Conservation (phyloP, 495 filamentous ascomycete species). For the Xylaria curta region DNA sequence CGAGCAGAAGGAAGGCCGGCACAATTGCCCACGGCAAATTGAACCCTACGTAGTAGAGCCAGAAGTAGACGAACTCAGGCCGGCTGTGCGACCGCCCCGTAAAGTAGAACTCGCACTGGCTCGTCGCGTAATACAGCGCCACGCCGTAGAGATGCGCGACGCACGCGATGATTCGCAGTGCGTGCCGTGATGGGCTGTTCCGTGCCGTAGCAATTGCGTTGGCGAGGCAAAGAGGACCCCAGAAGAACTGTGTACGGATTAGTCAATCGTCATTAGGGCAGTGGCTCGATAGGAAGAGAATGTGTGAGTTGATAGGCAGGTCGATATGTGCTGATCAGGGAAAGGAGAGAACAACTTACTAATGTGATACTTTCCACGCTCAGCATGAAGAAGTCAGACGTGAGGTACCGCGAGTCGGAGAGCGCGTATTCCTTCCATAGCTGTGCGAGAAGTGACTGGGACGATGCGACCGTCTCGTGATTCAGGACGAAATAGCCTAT, state of each 20-base stretch:
- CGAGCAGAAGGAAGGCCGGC: constrained; percentile 62
- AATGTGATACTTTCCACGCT: constrained; percentile 85
- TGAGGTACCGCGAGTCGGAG: constrained; percentile 84
- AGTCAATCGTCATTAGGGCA: not conserved
- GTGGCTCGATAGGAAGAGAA: not conserved
- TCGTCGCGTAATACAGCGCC: constrained; percentile 83
- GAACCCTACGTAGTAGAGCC: constrained; percentile 86
- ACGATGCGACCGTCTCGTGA: constrained; percentile 54
- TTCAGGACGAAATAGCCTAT: constrained; percentile 77
- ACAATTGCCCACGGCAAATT: constrained; percentile 88
- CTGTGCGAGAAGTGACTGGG: constrained; percentile 68
- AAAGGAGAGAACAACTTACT: constrained; percentile 53
- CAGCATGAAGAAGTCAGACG: constrained; percentile 77
- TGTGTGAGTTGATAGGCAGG: not conserved
- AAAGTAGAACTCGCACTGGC: constrained; percentile 68
- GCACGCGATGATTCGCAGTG: constrained; percentile 74
- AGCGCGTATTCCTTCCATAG: constrained; percentile 89
- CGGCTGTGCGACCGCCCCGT: constrained; percentile 67
- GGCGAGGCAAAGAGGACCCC: constrained; percentile 81
- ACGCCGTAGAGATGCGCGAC: constrained; percentile 88
- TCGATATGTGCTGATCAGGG: not conserved
- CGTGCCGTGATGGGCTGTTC: constrained; percentile 65
- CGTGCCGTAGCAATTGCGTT: constrained; percentile 66
- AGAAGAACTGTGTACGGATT: constrained; percentile 50
- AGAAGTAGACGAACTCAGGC: constrained; percentile 83